These are phyloP conservation scores for Schizopora paradoxa DNA, from an alignment of 1,284 basidiomycete genomes.

Conservation along the genomic window DNA sequence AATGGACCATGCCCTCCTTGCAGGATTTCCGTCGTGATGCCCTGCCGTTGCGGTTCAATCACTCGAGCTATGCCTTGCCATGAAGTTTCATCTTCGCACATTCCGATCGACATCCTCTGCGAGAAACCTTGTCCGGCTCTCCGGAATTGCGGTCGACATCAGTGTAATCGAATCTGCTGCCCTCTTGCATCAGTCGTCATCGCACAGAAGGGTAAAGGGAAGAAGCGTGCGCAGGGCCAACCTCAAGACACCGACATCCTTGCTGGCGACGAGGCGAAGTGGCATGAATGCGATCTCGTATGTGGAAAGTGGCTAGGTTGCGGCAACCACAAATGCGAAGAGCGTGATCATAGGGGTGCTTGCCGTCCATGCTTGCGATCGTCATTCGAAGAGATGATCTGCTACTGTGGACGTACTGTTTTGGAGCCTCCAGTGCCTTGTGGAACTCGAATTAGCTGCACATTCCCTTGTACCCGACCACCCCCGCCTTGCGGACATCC, in stretches of 20 bases:
- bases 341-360: constrained; percentile 73
- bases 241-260: constrained; percentile 34
- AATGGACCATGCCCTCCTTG: constrained; percentile 73
- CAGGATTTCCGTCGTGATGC: constrained; percentile 55
- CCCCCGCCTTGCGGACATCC: constrained; percentile 78
- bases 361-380: constrained; percentile 82
- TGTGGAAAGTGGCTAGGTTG: constrained; percentile 72
- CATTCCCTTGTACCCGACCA: constrained; percentile 72
- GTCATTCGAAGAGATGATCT: constrained; percentile 85
- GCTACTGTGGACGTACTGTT: constrained; percentile 71
- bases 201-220: constrained; percentile 53
- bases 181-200: constrained; percentile 66
- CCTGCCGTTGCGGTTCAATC: constrained; percentile 77
- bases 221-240: constrained; percentile 41
- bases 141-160: constrained; percentile 76
- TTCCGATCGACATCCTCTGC: constrained; percentile 60
- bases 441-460: constrained; percentile 71
- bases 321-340: constrained; percentile 72
- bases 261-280: constrained; percentile 44
- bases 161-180: constrained; percentile 80
- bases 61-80: constrained; percentile 48
- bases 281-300: constrained; percentile 76
- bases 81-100: constrained; percentile 33
- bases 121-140: constrained; percentile 71
- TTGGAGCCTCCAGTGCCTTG: constrained; percentile 73